These are phyloP conservation scores for Ramalina intermedia DNA, from an alignment of 495 filamentous ascomycete species.

Conservation along the genomic window DNA sequence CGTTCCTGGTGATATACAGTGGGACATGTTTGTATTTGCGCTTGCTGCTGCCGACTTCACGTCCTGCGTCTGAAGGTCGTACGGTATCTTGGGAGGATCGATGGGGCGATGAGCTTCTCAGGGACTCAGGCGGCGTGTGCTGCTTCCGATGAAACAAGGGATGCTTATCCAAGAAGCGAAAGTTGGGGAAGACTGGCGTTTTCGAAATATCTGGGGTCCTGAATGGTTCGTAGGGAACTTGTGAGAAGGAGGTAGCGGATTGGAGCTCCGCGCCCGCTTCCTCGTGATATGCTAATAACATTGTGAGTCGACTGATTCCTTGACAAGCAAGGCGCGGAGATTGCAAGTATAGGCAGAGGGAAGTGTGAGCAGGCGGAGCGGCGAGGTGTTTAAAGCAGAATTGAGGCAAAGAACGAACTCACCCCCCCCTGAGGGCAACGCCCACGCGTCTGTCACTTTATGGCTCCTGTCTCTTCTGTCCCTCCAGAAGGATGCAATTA, in stretches of 20 bases:
- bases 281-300: slow-evolving; percentile 2
- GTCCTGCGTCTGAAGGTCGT: background rate
- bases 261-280: background rate
- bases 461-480: background rate
- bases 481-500: background rate
- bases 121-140: background rate
- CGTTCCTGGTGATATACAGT: slow-evolving; percentile 12
- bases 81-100: slow-evolving; percentile 1
- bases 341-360: background rate
- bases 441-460: background rate
- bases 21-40: slow-evolving; percentile 11
- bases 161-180: slow-evolving; percentile 6
- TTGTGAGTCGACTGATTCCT: slow-evolving; percentile 5
- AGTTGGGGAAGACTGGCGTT: background rate
- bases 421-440: background rate
- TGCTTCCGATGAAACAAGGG: background rate
- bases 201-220: background rate
- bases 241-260: background rate
- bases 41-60: slow-evolving; percentile 7
- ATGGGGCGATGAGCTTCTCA: background rate
- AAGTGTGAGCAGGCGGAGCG: background rate
- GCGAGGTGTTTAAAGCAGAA: too few relatives aligned
- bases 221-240: slow-evolving; percentile 1
- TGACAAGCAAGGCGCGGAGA: background rate
- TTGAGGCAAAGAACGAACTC: background rate